Base-by-base conservation (phyloP, 2,329 filamentous ascomycete species). In the Cladosporium oxysporum region DNA sequence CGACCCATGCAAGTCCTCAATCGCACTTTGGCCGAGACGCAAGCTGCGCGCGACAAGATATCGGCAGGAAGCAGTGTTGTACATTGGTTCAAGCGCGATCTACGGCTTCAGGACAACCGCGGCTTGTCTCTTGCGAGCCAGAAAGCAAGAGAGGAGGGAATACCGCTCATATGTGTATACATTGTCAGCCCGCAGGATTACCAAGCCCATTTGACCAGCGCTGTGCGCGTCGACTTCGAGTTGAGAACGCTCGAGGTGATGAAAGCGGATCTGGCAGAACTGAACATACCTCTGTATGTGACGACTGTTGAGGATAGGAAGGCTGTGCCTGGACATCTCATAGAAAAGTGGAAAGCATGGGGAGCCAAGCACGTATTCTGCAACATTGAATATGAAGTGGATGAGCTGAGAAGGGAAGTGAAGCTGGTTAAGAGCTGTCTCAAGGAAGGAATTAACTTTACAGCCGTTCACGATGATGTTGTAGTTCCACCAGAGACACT, bases 311-410 rank as follows among this genome's bases (percentile, higher is more conserved):
- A 88, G 62, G 85, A 87, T 71, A 83, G 93, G 37, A 89, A 83
- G 68, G 78, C 83, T 0, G 82, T 95, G 0, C 85, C 88, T 0
- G 76, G 76, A 1, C 82, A 88, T 4, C 81, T 97, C 11, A 71
- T 90, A 1, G 84, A 88, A 61, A 79, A 93, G 49, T 86, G 90
- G 75, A 80, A 86, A 33, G 80, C 87, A 67, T 97, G 92, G 92
- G 86, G 86, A 0, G 90, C 87, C 0, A 89, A 83, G 58, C 90
- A 95, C 72, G 70, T 97, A 2, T 96, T 88, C 72, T 88, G 90
- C 58, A 97, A 96, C 74, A 87, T 93, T 65, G 93, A 97, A 75
- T 97, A 96, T 72, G 93, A 97, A 76, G 92, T 96, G 0, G 93
- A 97, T 74, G 93, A 97, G 79, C 79, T 97, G 66, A 83, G 93